These are phyloP conservation scores for Colletotrichum abscissum DNA, from an alignment of 2,329 filamentous ascomycete genomes.

Conservation along the genomic window DNA sequence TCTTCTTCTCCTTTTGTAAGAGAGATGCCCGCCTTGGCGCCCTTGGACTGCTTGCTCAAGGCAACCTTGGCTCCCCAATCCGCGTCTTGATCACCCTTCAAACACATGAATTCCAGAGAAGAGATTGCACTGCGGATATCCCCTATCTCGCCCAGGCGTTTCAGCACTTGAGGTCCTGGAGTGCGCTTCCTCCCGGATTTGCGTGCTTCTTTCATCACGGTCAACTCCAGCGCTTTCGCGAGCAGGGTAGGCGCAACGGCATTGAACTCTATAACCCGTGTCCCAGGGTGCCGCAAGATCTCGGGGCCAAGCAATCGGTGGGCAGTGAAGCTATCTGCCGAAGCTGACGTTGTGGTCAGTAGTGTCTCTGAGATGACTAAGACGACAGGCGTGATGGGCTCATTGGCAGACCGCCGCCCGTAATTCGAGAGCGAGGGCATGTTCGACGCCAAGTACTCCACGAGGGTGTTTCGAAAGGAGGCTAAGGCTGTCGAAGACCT, in stretches of 20 bases:
- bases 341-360: constrained; percentile 84
- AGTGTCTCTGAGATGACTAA: constrained; percentile 94
- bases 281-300: constrained; percentile 83
- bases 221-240: constrained; percentile 82
- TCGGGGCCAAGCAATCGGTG: constrained; percentile 90
- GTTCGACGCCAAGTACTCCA: constrained; percentile 79
- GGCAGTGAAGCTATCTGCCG: constrained; percentile 91
- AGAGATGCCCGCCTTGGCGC: constrained; percentile 63
- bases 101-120: constrained; percentile 89
- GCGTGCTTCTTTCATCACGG: constrained; percentile 87
- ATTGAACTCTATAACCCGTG: constrained; percentile 91
- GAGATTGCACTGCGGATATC: constrained; percentile 95
- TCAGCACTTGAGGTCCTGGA: constrained; percentile 82
- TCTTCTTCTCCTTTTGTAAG: constrained; percentile 84
- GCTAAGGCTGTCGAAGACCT: constrained; percentile 72
- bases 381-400: constrained; percentile 77
- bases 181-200: constrained; percentile 80
- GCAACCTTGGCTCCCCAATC: constrained; percentile 81
- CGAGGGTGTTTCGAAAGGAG: constrained; percentile 79
- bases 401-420: constrained; percentile 52
- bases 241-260: constrained; percentile 88
- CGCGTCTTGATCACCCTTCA: constrained; percentile 80
- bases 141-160: constrained; percentile 84
- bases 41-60: constrained; percentile 76
- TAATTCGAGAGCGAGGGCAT: constrained; percentile 66